phyloP scores from a whole-genome alignment of 768 basidiomycete species.

The Suillus spraguei region DNA sequence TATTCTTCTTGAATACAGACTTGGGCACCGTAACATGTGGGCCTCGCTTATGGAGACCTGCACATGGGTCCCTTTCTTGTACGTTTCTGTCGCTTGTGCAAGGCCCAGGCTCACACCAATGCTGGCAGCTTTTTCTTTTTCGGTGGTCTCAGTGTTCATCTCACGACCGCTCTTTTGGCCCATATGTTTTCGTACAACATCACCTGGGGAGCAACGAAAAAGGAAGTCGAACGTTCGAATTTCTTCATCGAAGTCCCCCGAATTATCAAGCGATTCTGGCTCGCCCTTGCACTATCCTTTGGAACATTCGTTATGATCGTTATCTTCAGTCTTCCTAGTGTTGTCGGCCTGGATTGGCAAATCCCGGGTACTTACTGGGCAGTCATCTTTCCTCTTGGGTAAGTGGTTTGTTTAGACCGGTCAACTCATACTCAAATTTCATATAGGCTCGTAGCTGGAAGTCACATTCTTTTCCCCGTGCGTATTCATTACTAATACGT shows the following conservation, averaged over 20 bases:
- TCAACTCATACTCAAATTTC: background rate
- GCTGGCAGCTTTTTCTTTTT: conserved; percentile 41
- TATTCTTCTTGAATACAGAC: conserved; percentile 66
- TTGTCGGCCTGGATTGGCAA: conserved; percentile 66
- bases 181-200: conserved; percentile 56
- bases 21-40: conserved; percentile 40
- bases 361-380: conserved; percentile 70
- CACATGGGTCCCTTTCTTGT: conserved; percentile 31
- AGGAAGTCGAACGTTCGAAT: conserved; percentile 79
- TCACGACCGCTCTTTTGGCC: conserved; percentile 47
- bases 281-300: conserved; percentile 59
- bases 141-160: conserved; percentile 49
- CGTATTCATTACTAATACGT: conserved; percentile 30
- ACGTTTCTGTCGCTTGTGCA: background rate
- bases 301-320: conserved; percentile 54
- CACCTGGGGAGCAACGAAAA: conserved; percentile 45
- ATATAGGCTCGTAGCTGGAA: conserved; percentile 56
- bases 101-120: background rate
- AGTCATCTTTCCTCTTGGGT: conserved; percentile 74
- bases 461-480: conserved; percentile 78
- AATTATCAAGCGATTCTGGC: conserved; percentile 79
- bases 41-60: conserved; percentile 19
- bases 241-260: conserved; percentile 85
- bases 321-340: conserved; percentile 46
- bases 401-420: conserved; percentile 31